Evolutionary conservation across 352 stramenopile species (phyloP), one percentile per base, ranked within the genome.

Genomic region (Pythium sp.): DNA sequence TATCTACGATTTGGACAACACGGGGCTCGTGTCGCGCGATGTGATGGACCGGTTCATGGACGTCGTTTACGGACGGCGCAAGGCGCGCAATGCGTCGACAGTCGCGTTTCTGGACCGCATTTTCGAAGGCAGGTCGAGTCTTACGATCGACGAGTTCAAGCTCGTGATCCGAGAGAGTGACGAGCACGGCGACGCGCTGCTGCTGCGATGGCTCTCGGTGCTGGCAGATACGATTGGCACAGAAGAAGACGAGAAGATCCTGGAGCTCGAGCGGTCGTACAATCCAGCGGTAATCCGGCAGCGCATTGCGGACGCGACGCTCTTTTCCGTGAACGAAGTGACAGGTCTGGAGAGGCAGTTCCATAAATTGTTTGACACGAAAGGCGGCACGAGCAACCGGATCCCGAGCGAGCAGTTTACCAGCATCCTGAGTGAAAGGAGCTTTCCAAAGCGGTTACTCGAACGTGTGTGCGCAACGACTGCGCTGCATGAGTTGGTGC

Each of bases 1-100:
- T 38, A 88, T 96, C 64, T 96, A 96, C 75, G 88, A 96, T 65
- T 67, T 93, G n/a, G 82, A 94, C 59, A 67, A 62, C 14, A 77
- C 75, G 3, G 82, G 84, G 20, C 73, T 86, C 30, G 72, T 96
- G n/a, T 72, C 85, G 47, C 75, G 84, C 20, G 88, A 93, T 41
- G 72, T 90, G 28, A 70, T 96, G 41, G 79, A 91, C 34, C 78
- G 82, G 12, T 96, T 96, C 70, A 91, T 94, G 81, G 85, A 93
- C 66, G 86, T 96, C 54, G 82, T 96, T 18, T 96, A 94, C 59
- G 88, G 88, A 26, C 79, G 83, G 15, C 78, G 73, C 41, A 69
- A 77, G 2, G 81, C 86, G 0, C 75, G 85, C 5, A 68, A 69
- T 57, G 26, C n/a, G 8, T 64, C 73, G 0, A 91, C 84, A 1